Evolutionary conservation across 148 eudicot species (phyloP).

Genomic region (Chenopodium berlandieri): DNA sequence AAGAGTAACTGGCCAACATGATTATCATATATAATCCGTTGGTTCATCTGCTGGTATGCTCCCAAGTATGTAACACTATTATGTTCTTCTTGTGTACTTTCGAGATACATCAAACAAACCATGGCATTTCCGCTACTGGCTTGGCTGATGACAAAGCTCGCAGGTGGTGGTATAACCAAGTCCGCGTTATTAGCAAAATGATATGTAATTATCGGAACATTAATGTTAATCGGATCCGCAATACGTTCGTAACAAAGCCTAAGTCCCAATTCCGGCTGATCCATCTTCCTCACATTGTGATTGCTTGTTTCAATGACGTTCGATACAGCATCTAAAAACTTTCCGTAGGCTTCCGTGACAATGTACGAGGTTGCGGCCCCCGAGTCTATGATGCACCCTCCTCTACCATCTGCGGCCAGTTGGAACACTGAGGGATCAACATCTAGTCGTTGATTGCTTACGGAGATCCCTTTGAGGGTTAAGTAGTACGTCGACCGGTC

Average conservation of each 20-base stretch:
- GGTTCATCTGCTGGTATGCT: slow-evolving; percentile 10
- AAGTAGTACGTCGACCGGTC: background rate
- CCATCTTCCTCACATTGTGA: background rate
- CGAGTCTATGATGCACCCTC: slow-evolving; percentile 17
- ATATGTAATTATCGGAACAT: background rate
- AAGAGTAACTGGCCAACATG: background rate
- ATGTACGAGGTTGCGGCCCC: background rate
- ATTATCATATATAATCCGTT: slow-evolving; percentile 19
- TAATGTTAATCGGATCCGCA: background rate
- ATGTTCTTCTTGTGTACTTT: background rate
- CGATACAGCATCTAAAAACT: background rate
- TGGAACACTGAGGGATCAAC: background rate
- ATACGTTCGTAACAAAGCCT: background rate
- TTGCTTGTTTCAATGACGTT: background rate
- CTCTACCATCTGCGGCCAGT: background rate
- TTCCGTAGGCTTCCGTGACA: background rate
- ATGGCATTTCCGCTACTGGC: background rate
- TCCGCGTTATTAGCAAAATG: slow-evolving; percentile 9
- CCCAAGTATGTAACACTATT: background rate
- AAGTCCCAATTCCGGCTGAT: background rate
- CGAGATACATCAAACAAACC: background rate
- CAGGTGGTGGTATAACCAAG: background rate
- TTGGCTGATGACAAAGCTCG: background rate
- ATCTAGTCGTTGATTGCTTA: background rate
- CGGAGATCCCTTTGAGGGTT: background rate